These are phyloP conservation scores for Hyaloraphidium curvatum DNA, from an alignment of 192 early-diverging fungal genomes.

Conservation along the genomic window DNA sequence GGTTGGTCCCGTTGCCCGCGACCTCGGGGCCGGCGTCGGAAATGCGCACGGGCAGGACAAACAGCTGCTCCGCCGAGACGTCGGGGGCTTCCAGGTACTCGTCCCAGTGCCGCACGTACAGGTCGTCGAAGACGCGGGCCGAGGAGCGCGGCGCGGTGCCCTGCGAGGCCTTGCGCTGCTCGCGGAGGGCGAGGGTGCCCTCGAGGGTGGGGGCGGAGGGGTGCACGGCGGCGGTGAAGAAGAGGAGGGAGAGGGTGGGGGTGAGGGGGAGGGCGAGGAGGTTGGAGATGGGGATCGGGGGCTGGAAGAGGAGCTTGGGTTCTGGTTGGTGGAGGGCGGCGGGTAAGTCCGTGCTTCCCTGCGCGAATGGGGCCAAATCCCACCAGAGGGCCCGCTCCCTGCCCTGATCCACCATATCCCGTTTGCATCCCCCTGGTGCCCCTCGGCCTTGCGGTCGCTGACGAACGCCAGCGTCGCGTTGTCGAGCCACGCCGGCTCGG, in stretches of 20 bases:
- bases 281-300: background rate
- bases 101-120: conserved; percentile 77
- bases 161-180: background rate
- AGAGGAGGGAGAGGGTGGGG: background rate
- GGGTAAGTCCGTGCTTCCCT: background rate
- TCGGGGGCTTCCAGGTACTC: conserved; percentile 30
- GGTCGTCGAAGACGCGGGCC: conserved; percentile 15
- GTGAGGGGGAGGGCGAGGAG: background rate
- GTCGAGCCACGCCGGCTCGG: background rate
- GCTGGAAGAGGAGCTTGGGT: background rate
- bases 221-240: conserved; percentile 52
- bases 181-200: conserved; percentile 34
- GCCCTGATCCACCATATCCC: background rate
- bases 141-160: background rate
- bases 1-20: conserved; percentile 8
- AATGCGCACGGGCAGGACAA: conserved; percentile 17
- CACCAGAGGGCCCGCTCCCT: background rate
- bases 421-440: background rate
- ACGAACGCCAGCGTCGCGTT: background rate
- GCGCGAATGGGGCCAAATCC: background rate
- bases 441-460: background rate
- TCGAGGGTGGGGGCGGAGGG: conserved; percentile 19
- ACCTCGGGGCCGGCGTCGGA: conserved; percentile 15
- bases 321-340: background rate
- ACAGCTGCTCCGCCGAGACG: conserved; percentile 42